Base-by-base conservation (phyloP, 1,284 basidiomycete species). In the Melampsora americana region DNA sequence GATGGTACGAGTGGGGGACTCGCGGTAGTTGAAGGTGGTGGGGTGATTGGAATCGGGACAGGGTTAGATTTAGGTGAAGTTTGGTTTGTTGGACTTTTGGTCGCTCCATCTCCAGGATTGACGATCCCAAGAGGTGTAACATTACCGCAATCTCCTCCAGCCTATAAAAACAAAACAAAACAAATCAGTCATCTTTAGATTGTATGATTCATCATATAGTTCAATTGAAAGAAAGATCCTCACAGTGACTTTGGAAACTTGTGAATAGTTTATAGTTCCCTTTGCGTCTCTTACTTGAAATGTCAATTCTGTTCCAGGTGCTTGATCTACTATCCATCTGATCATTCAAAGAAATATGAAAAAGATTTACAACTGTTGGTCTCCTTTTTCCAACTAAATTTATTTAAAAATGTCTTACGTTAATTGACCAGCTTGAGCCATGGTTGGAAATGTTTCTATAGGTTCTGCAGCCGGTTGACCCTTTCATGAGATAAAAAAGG, bases 361-460 rank as follows among this genome's bases (percentile, higher is more conserved):
- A 59, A 59, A 59, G 3, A 59, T 11, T 48, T 20, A 48, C 11
- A 11, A 48, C 46, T 20, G 20, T 11, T 11, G 46, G 20, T n/a
- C 46, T 11, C 46, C 11, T 48, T 11, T 11, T 20, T 48, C 20
- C 46, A 48, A 48, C 11, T 11, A 48, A 48, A 11, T 48, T 48
- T 11, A 48, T 11, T 48, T 48, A 59, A 23, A 59, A 59, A 30
- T 3, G 18, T 23, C 53, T 23, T 59, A 59, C 53, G n/a, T 23
- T 23, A 59, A 16, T 59, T 26, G 9, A 59, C 53, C 53, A 23
- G 53, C 20, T 30, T 26, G 23, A 30, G 5, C 12, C 53, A 59
- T 26, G 53, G 28, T 59, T 11, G 53, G 53, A 59, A 59, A 59
- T 59, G 53, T 59, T 30, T 59, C 53, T 14, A 59, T 6, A 59